phyloP scores from a whole-genome alignment of 2,329 filamentous ascomycete genomes.

The Apiospora phragmitis region DNA sequence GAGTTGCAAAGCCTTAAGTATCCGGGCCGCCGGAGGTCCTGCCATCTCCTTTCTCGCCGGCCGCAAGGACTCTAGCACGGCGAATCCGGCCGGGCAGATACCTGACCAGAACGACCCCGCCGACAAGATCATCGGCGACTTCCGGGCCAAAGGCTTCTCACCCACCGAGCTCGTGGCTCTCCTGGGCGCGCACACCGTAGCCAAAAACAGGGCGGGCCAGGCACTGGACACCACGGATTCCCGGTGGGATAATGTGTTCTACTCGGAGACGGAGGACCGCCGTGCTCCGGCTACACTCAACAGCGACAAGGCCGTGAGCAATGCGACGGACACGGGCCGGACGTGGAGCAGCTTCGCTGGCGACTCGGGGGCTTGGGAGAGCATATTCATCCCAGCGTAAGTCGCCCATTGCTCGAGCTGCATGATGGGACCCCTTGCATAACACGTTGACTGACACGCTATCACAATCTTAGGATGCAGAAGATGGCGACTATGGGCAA shows the following conservation, averaged over 20 bases:
- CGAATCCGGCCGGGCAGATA: conserved; percentile 22
- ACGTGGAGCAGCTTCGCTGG: conserved; percentile 25
- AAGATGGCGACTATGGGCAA: conserved; percentile 27
- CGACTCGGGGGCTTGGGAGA: conserved; percentile 23
- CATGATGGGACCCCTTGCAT: not conserved
- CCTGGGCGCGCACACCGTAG: conserved; percentile 53
- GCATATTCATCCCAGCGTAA: conserved; percentile 28
- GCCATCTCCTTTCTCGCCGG: conserved; percentile 27
- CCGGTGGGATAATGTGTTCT: conserved; percentile 52
- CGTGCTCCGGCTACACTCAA: conserved; percentile 23
- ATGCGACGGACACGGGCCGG: conserved; percentile 22
- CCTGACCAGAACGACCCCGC: conserved; percentile 29
- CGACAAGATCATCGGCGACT: conserved; percentile 45
- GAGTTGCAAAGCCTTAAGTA: conserved; percentile 23
- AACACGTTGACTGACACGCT: not conserved
- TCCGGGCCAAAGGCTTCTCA: conserved; percentile 50
- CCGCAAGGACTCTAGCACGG: conserved; percentile 24
- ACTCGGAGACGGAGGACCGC: conserved; percentile 38
- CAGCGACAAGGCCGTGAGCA: conserved; percentile 27
- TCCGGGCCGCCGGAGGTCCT: conserved; percentile 24
- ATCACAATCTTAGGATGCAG: conserved; percentile 23
- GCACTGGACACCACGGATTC: conserved; percentile 49
- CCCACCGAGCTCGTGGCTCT: conserved; percentile 52
- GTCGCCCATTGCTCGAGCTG: conserved; percentile 14
- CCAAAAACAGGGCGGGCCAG: conserved; percentile 36